A percentile compares a stretch with the other conserved stretches of the same genome.
phyloP scores from a whole-genome alignment of 257 asterid species.

The Vinca minor region DNA sequence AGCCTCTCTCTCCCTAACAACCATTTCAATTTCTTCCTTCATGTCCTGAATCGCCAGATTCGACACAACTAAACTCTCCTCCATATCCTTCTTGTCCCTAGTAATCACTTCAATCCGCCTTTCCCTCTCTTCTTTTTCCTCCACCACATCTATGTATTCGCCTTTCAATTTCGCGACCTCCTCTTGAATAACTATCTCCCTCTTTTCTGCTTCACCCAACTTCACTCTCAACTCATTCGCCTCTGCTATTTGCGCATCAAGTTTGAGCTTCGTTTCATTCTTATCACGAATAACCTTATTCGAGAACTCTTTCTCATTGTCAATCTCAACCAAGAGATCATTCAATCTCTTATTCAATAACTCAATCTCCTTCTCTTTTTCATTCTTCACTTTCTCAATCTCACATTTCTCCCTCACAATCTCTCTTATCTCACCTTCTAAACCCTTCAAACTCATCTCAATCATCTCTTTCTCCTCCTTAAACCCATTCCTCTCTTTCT shows the following conservation, averaged over 20 bases:
- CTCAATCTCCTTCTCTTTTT: conserved; percentile 35
- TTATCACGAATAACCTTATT: conserved; percentile 28
- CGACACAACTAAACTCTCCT: conserved; percentile 30
- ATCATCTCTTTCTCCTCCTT: conserved; percentile 4
- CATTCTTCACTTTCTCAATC: conserved; percentile 22
- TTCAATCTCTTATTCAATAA: conserved; percentile 30
- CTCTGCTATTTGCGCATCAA: conserved; percentile 33
- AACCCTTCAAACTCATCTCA: conserved; percentile 26
- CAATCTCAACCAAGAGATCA: conserved; percentile 28
- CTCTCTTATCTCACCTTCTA: conserved; percentile 36
- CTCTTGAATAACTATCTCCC: conserved; percentile 19
- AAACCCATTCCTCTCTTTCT: conserved; percentile 20
- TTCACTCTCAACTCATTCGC: conserved; percentile 23
- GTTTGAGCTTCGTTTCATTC: conserved; percentile 34
- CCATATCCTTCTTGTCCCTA: conserved; percentile 30
- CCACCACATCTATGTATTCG: conserved; percentile 22
- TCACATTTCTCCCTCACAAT: conserved; percentile 29
- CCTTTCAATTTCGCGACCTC: conserved; percentile 32
- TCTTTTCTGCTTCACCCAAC: conserved; percentile 36
- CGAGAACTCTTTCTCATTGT: conserved; percentile 30
- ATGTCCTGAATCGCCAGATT: conserved; percentile 27
- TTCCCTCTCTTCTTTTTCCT: conserved; percentile 34
- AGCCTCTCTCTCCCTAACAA: conserved; percentile 36
- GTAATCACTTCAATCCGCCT: conserved; percentile 24
- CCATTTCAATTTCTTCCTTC: conserved; percentile 27